Percentiles rank a stretch among this genome's conserved stretches.
These are phyloP conservation scores for Venturia aucupariae DNA, from an alignment of 2,329 filamentous ascomycete genomes.

Conservation along the genomic window DNA sequence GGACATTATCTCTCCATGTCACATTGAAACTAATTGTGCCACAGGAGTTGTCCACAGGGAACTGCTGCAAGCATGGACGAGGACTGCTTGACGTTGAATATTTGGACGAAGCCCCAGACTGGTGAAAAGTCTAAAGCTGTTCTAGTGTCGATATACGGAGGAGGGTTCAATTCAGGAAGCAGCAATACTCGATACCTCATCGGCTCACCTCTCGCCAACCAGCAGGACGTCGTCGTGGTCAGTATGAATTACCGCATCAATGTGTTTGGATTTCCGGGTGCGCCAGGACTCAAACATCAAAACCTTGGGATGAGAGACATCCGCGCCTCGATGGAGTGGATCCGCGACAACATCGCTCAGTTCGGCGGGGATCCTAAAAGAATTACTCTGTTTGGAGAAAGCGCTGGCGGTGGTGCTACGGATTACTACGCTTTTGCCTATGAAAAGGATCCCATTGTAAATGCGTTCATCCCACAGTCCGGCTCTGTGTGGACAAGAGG, in stretches of 20 bases:
- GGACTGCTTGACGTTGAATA: constrained; percentile 13
- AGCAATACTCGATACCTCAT: constrained; percentile 18
- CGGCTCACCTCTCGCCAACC: constrained; percentile 22
- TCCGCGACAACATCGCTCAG: constrained; percentile 18
- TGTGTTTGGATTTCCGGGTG: constrained; percentile 17
- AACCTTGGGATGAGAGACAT: constrained; percentile 21
- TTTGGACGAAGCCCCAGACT: constrained; percentile 14
- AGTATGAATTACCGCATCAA: constrained; percentile 20
- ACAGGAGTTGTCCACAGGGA: constrained; percentile 1
- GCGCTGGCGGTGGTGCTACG: constrained; percentile 18
- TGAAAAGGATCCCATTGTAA: constrained; percentile 16
- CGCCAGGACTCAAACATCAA: constrained; percentile 12
- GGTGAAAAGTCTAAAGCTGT: constrained; percentile 12
- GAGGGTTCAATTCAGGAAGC: constrained; percentile 4
- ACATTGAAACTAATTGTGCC: neutral
- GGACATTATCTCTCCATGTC: neutral
- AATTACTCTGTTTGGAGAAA: constrained; percentile 7
- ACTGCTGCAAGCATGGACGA: constrained; percentile 10
- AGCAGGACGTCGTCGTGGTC: constrained; percentile 25
- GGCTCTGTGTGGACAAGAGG: constrained; percentile 12
- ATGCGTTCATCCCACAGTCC: constrained; percentile 16
- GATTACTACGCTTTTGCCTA: constrained; percentile 17
- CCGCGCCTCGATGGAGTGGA: constrained; percentile 21
- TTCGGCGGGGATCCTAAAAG: constrained; percentile 19
- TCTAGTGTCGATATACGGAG: constrained; percentile 12